Base-by-base conservation (phyloP, 2,329 filamentous ascomycete genomes). In the Botrytis hyacinthi region DNA sequence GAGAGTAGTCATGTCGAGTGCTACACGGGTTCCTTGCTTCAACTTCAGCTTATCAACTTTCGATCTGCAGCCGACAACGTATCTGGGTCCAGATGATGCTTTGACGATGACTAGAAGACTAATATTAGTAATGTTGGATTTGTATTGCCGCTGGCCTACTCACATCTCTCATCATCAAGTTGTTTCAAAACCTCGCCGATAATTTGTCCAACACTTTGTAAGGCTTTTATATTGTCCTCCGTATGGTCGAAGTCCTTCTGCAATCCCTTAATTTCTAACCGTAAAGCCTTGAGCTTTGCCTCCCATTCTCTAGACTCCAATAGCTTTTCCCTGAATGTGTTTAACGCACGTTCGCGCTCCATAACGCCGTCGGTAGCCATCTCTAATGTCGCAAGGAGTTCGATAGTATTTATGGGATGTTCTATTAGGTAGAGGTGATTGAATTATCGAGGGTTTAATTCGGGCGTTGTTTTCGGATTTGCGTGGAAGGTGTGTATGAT, bases 161-260 rank as follows among this genome's bases (percentile, higher is more conserved):
- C 86, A 98, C 95, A 99, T 91, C 96, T 88, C 87, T 99, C 97
- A 80, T 99, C 96, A 82, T 99, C 96, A 77, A 99, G 88, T 86
- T 99, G 97, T 87, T 99, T 99, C 81, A 99, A 86, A 75, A 99
- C 97, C 85, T 99, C 96, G 80, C 96, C 96, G 83, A 99, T 98
- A 84, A 99, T 99, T 86, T 99, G 96, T 69, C 96, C 96, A 72
- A 99, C 96, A 83, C 96, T 98, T 86, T 99, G 96, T 81, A 99
- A 86, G 78, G 96, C 96, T 87, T 99, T 99, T 87, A 99, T 98
- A 86, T 98, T 98, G 78, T 99, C 97, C 83, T 99, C 96, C 71
- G 96, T 98, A 78, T 95, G 91, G 83, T 99, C 95, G 81, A 95
- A 99, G 80, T 98, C 95, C 81, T 93, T 94, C 82, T 97, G 94